Base-by-base conservation (phyloP, 257 asterid species). In the Eucommia ulmoides region DNA sequence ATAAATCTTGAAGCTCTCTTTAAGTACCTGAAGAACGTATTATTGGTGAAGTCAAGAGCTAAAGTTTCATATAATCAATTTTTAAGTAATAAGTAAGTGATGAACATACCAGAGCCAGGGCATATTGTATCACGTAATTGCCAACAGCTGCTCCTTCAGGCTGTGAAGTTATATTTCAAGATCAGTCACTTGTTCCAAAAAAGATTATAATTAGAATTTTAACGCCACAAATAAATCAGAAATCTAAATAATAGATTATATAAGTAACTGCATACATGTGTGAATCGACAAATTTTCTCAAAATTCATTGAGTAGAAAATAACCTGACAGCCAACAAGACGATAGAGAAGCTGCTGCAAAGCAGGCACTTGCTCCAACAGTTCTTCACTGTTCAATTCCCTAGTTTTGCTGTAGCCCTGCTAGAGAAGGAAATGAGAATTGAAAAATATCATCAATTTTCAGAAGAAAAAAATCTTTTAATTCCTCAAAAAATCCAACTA, bases 1-100 rank as follows among this genome's bases (percentile, higher is more conserved):
- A 59, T 91, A 91, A 53, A 91, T 86, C 74, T 86, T 91, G 57
- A 91, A 83, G 77, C 99, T 91, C 74, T 91, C 99, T 68, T 86
- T 86, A 45, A 86, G 96, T 47, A 91, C 94, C 99, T 91, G 85
- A 49, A 69, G 57, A 18, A 12, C 49, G 51, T 56, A 72, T 59
- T 11, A 35, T 35, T 10, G 11, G 44, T 17, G 12, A 29, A 14
- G 7, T 14, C 11, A 15, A 2, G 11, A 35, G 44, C 11, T 35
- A 17, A 35, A 4, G 16, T 35, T 35, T 10, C n/a, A 35, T 10
- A 10, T 35, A 11, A 35, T 1, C 15, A 35, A 35, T n/a, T n/a
- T n/a, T n/a, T n/a, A n/a, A n/a, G n/a, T n/a, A 35, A 18, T 35
- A 35, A 10, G 11, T 15, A 35, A 52, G 41, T 26, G 20, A 19